Evolutionary conservation across 176 grass and related monocot species (phyloP), one percentile per base, ranked within the genome.

Genomic region (Triticum turgidum): DNA sequence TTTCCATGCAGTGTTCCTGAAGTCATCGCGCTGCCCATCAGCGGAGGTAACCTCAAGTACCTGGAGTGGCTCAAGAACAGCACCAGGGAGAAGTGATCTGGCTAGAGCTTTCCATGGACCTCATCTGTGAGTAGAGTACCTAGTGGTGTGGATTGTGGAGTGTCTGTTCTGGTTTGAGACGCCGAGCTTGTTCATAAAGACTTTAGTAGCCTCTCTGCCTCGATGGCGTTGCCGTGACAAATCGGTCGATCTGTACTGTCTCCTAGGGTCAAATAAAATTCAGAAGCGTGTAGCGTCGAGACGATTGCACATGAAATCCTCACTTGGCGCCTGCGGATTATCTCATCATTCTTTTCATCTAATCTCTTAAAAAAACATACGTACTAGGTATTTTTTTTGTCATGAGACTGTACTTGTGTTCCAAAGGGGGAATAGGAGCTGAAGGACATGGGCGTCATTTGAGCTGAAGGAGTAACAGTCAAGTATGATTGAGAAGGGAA

Each of bases 1-100:
- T 49, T 79, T 37, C 3, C 7, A 59, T 90, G 80, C 86, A 98
- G 91, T 5, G 88, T 98, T 92, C 94, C 97, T 34, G 94, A 98
- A 90, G 94, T 98, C 67, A 92, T 98, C 14, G 82, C 94, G 33
- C 65, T 98, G 80, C 97, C 89, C 27, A 96, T 98, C 74, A 92
- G 67, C 21, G 97, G 97, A 34, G 97, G 97, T 47, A 98, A 94
- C 74, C 61, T 56, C 47, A 96, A 96, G 86, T 98, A 98, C 33
- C 77, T 98, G 22, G 97, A 96, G 73, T 98, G 94, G 97, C 82
- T 98, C 61, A 94, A 91, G 84, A 86, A 92, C 87, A 98, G 83
- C 76, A 96, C 97, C 21, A 85, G 73, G 69, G 91, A 94, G 38
- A 84, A 84, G 1, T 98, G 66, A 92, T 83, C 22, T 69, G 4